Evolutionary conservation across 2,329 filamentous ascomycete genomes (phyloP).

Genomic region (Fusarium sp.): DNA sequence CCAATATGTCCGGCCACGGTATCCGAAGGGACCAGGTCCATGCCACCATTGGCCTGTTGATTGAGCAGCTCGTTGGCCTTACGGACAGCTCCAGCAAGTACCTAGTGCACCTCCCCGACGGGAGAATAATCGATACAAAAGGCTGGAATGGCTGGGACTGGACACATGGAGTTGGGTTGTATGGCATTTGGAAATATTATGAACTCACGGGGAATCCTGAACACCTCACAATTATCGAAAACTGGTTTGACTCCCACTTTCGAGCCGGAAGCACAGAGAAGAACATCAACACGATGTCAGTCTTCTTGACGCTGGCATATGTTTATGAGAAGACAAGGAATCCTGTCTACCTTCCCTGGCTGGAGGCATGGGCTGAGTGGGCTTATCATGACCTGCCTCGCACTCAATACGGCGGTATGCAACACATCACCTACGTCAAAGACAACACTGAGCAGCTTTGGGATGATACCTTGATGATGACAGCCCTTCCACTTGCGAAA

Average conservation of each 20-base stretch:
- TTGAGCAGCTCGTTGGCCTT: slow-evolving; percentile 83
- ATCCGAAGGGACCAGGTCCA: no score
- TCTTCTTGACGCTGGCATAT: slow-evolving; percentile 81
- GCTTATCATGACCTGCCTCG: slow-evolving; percentile 82
- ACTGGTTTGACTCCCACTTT: slow-evolving; percentile 81
- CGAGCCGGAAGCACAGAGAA: slow-evolving; percentile 82
- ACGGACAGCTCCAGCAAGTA: slow-evolving; percentile 83
- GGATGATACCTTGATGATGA: slow-evolving; percentile 94
- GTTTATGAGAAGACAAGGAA: slow-evolving; percentile 84
- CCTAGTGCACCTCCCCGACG: slow-evolving; percentile 79
- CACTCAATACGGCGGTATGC: slow-evolving; percentile 80
- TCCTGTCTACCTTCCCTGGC: slow-evolving; percentile 80
- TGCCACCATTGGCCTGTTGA: slow-evolving; percentile 50
- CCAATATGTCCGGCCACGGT: no score
- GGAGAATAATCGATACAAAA: slow-evolving; percentile 86
- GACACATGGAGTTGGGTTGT: slow-evolving; percentile 85
- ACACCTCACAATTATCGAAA: slow-evolving; percentile 77
- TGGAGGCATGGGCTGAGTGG: slow-evolving; percentile 88
- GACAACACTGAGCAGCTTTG: slow-evolving; percentile 83
- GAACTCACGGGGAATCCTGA: slow-evolving; percentile 75
- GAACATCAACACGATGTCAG: slow-evolving; percentile 89
- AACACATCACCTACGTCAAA: slow-evolving; percentile 81
- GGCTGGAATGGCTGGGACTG: slow-evolving; percentile 89
- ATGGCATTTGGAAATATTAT: slow-evolving; percentile 88
- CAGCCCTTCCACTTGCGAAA: slow-evolving; percentile 84